These are phyloP conservation scores for Hyaloscypha variabilis DNA, from an alignment of 495 filamentous ascomycete genomes.

Conservation along the genomic window DNA sequence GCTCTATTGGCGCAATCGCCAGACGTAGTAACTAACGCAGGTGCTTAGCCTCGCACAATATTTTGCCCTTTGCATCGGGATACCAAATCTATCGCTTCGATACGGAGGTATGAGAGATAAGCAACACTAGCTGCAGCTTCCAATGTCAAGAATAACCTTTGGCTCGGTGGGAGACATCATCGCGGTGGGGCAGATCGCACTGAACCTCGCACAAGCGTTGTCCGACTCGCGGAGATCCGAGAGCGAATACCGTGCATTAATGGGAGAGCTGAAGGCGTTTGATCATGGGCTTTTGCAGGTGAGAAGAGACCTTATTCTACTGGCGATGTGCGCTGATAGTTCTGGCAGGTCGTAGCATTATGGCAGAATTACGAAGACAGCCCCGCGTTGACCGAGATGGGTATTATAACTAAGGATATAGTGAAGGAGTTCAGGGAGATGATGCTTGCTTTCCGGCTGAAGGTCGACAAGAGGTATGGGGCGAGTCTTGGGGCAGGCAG, in stretches of 20 bases:
- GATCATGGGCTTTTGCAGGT: slow-evolving; percentile 11
- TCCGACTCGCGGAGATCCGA: background rate
- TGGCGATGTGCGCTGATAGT: background rate
- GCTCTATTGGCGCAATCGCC: too few relatives aligned
- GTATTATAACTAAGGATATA: background rate
- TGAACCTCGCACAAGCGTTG: background rate
- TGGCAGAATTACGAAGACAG: slow-evolving; percentile 20
- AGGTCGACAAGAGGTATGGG: slow-evolving; percentile 18
- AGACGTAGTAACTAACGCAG: too few relatives aligned
- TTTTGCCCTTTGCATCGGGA: too few relatives aligned
- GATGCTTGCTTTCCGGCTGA: slow-evolving; percentile 12
- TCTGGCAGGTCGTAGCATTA: background rate
- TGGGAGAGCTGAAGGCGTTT: slow-evolving; percentile 5
- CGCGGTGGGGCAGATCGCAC: background rate
- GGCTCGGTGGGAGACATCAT: background rate
- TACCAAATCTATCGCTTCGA: too few relatives aligned
- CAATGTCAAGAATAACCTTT: too few relatives aligned
- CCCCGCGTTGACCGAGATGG: slow-evolving; percentile 9
- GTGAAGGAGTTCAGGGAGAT: background rate
- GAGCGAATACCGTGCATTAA: background rate
- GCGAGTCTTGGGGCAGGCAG: background rate
- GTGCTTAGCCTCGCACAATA: too few relatives aligned
- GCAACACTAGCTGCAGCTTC: too few relatives aligned
- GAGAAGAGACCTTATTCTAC: too few relatives aligned
- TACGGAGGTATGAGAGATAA: too few relatives aligned